Evolutionary conservation across 208 protist genomes (phyloP).

Genomic region (Trypanosoma caninum): DNA sequence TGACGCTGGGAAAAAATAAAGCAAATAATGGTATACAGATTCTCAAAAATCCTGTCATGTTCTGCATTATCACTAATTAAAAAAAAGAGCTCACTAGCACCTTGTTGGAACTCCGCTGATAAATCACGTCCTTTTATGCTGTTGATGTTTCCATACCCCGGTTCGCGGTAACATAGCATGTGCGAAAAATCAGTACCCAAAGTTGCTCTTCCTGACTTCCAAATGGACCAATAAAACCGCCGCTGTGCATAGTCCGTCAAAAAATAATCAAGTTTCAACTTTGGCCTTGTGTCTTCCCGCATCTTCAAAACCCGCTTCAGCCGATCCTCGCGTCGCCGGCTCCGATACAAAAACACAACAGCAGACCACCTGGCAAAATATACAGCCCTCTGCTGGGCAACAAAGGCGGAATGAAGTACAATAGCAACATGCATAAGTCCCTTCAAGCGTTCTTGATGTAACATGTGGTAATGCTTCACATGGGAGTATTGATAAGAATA

Average conservation of each 20-base stretch:
- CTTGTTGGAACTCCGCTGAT: no score
- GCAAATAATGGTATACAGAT: constrained; percentile 34
- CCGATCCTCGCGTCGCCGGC: background rate
- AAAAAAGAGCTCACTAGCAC: background rate
- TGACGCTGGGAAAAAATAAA: constrained; percentile 37
- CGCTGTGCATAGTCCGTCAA: background rate
- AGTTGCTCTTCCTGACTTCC: background rate
- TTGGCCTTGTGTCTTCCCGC: background rate
- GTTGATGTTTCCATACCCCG: no score
- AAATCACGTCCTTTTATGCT: no score
- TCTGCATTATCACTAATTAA: background rate
- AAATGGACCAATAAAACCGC: constrained; percentile 6
- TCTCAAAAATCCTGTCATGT: constrained; percentile 12
- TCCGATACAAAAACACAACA: background rate
- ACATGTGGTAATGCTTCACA: no score
- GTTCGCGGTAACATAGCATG: no score
- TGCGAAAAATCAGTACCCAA: background rate
- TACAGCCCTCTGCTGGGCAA: background rate
- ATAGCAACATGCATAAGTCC: constrained; percentile 14
- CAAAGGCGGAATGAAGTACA: background rate
- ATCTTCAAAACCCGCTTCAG: background rate
- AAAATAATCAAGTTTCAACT: background rate
- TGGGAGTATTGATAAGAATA: no score
- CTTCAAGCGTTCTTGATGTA: constrained; percentile 35
- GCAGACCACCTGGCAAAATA: constrained; percentile 26